Evolutionary conservation across 495 filamentous ascomycete genomes (phyloP).

Genomic region (Tetracladium setigerum): DNA sequence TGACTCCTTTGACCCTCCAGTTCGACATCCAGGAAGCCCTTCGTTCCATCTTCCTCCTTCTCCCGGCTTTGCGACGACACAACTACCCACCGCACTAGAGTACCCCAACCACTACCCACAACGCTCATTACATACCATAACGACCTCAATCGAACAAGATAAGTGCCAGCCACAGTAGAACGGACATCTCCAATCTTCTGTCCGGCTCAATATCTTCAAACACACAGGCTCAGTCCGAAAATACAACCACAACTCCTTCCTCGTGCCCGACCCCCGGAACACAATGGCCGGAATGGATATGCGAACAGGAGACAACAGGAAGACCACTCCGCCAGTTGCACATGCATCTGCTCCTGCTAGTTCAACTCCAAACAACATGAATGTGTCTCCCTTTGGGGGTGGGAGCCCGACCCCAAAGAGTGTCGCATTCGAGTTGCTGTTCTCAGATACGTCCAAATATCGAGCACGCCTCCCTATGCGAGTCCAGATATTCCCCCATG

Average conservation of each 20-base stretch:
- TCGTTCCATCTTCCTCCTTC: slow-evolving; percentile 15
- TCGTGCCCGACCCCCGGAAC: slow-evolving; percentile 23
- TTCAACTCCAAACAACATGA: slow-evolving; percentile 30
- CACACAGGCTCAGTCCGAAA: slow-evolving; percentile 14
- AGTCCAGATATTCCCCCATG: slow-evolving; percentile 85
- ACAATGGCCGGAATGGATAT: slow-evolving; percentile 17
- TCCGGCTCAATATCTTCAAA: slow-evolving; percentile 9
- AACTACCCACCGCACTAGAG: slow-evolving; percentile 3
- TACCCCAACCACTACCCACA: slow-evolving; percentile 6
- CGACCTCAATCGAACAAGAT: slow-evolving; percentile 1
- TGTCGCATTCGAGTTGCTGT: slow-evolving; percentile 78
- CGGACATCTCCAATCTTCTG: slow-evolving; percentile 14
- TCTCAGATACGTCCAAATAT: slow-evolving; percentile 62
- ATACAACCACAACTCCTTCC: slow-evolving; percentile 14
- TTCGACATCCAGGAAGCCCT: slow-evolving; percentile 10
- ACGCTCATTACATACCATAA: not conserved
- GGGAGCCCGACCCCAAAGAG: slow-evolving; percentile 56
- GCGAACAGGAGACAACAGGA: slow-evolving; percentile 13
- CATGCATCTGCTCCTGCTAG: slow-evolving; percentile 15
- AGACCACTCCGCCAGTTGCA: slow-evolving; percentile 16
- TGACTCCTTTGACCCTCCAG: slow-evolving; percentile 11
- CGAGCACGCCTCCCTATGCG: slow-evolving; percentile 80
- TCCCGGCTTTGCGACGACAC: slow-evolving; percentile 20
- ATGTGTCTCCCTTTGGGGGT: slow-evolving; percentile 36
- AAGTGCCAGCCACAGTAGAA: slow-evolving; percentile 1